Percentiles rank a stretch among this genome's conserved stretches.
Conservation (phyloP, 257 asterid genomes). For the Nicotiana paniculata region DNA sequence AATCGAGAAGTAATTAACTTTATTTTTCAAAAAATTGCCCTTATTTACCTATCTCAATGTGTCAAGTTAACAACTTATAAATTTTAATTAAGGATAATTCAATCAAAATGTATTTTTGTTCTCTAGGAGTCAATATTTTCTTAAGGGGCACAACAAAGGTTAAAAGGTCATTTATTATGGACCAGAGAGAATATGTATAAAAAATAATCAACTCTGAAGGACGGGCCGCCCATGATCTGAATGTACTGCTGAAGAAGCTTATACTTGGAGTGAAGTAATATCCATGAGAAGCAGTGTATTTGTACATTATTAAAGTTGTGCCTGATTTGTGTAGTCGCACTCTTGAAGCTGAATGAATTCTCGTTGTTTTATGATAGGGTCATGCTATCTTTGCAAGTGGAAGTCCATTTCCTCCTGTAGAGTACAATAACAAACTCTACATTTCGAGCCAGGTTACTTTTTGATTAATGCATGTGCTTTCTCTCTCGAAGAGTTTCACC, state of each 20-base stretch:
- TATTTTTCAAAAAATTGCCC: too few species aligned
- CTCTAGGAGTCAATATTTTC: too few species aligned
- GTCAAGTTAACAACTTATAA: too few species aligned
- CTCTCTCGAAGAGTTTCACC: too few species aligned
- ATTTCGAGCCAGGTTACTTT: constrained; percentile 73
- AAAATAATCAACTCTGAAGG: too few species aligned
- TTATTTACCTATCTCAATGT: too few species aligned
- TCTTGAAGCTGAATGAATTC: neutral
- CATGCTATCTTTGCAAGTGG: constrained; percentile 87
- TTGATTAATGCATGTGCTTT: neutral
- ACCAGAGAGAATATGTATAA: too few species aligned
- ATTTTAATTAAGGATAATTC: too few species aligned
- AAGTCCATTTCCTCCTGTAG: constrained; percentile 84
- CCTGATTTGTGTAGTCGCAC: neutral
- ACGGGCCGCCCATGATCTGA: constrained; percentile 24
- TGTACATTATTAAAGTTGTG: neutral
- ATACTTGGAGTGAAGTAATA: constrained; percentile 69
- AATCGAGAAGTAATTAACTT: too few species aligned
- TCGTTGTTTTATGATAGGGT: constrained; percentile 41
- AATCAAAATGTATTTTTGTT: too few species aligned
- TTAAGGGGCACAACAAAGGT: too few species aligned
- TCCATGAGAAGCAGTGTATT: neutral
- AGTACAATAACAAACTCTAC: constrained; percentile 47
- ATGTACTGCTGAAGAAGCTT: constrained; percentile 98
- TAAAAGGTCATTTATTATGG: too few species aligned